Conservation (phyloP, 352 stramenopile species). For the Phytophthora crassamura region DNA sequence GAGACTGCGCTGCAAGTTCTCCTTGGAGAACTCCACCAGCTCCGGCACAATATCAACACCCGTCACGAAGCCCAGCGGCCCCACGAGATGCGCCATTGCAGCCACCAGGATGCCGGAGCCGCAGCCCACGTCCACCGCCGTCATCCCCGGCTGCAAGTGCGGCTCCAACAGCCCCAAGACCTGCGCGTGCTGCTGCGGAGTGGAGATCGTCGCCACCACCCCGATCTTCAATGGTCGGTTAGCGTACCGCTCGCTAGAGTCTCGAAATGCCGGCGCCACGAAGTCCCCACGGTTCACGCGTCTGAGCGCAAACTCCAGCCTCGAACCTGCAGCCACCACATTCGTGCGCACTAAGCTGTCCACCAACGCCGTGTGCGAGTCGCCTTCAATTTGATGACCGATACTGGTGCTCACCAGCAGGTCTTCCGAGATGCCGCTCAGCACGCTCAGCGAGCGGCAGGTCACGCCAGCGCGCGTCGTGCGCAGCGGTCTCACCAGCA, state of each 20-base stretch:
- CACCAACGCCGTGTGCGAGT: conserved; percentile 70
- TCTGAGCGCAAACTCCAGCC: conserved; percentile 69
- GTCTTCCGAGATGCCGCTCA: conserved; percentile 81
- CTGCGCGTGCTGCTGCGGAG: conserved; percentile 85
- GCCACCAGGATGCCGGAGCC: conserved; percentile 85
- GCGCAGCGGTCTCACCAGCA: conserved; percentile 13
- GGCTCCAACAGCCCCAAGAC: conserved; percentile 70
- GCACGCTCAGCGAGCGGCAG: conserved; percentile 58
- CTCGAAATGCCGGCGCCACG: conserved; percentile 39
- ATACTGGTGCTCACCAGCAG: conserved; percentile 86
- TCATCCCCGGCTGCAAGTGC: conserved; percentile 70
- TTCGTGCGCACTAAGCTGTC: conserved; percentile 83
- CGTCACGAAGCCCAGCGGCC: conserved; percentile 52
- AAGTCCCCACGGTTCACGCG: conserved; percentile 75
- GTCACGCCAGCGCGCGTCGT: conserved; percentile 4
- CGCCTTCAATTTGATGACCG: conserved; percentile 80
- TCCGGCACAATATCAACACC: conserved; percentile 85
- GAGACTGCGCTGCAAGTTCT: conserved; percentile 65
- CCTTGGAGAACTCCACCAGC: conserved; percentile 68
- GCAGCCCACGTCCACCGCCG: conserved; percentile 75
- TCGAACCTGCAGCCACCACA: conserved; percentile 58
- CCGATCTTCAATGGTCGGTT: conserved; percentile 85
- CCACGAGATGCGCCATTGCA: conserved; percentile 80
- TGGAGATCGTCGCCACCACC: conserved; percentile 85
- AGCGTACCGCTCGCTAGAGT: conserved; percentile 55